Conservation (phyloP, 1,284 basidiomycete species). For the Porogramme epimiltina region DNA sequence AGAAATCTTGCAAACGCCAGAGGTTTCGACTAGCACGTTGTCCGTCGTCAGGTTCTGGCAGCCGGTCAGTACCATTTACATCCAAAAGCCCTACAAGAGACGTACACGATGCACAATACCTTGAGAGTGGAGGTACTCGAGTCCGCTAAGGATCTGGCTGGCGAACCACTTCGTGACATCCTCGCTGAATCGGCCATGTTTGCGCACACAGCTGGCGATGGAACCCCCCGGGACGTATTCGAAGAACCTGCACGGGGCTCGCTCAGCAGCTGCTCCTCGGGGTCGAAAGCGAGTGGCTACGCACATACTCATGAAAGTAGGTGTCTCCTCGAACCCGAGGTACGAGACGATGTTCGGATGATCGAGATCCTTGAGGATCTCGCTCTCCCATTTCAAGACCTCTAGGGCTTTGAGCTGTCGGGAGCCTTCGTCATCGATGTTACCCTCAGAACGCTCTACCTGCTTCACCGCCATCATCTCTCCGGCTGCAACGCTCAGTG, state of each 20-base stretch:
- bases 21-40: slow-evolving; percentile 98
- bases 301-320: not conserved
- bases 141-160: slow-evolving; percentile 89
- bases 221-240: slow-evolving; percentile 99
- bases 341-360: slow-evolving; percentile 99
- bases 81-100: too few relatives aligned
- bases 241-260: too few relatives aligned
- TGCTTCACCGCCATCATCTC: slow-evolving; percentile 99
- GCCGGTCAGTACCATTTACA: too few relatives aligned
- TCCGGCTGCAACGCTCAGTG: slow-evolving; percentile 95
- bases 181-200: slow-evolving; percentile 97
- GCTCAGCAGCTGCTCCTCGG: slow-evolving; percentile 89
- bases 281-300: slow-evolving; percentile 71
- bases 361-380: slow-evolving; percentile 91
- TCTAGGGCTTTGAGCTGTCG: slow-evolving; percentile 97
- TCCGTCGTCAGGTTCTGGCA: slow-evolving; percentile 99
- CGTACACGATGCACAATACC: slow-evolving; percentile 98
- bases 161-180: slow-evolving; percentile 93
- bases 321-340: slow-evolving; percentile 50
- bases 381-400: slow-evolving; percentile 95
- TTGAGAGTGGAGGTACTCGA: slow-evolving; percentile 91
- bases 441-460: slow-evolving; percentile 92
- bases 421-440: slow-evolving; percentile 91
- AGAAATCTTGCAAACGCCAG: slow-evolving; percentile 97
- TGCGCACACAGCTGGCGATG: slow-evolving; percentile 89